phyloP scores from a whole-genome alignment of 2,329 filamentous ascomycete genomes.

The Akanthomyces muscarius region DNA sequence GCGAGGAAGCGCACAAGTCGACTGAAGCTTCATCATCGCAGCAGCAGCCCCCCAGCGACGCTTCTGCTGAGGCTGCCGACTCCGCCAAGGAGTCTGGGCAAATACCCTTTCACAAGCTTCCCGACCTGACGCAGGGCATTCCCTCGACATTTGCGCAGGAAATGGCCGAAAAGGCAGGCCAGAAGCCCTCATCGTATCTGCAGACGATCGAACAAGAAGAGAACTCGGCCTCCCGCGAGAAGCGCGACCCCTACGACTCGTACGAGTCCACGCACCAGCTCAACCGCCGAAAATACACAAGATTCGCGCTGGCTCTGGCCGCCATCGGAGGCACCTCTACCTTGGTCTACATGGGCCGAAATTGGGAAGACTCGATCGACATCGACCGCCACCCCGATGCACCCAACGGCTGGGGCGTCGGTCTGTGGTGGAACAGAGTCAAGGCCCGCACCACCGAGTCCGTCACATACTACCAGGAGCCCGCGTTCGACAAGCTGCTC shows the following conservation, averaged over 20 bases:
- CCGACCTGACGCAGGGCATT: slow-evolving; percentile 90
- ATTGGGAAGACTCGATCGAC: slow-evolving; percentile 83
- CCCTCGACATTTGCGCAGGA: slow-evolving; percentile 86
- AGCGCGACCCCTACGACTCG: slow-evolving; percentile 58
- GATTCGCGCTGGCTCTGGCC: slow-evolving; percentile 65
- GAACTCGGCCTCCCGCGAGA: slow-evolving; percentile 29
- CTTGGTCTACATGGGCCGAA: slow-evolving; percentile 73
- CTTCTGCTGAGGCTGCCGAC: slow-evolving; percentile 20
- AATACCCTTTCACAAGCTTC: slow-evolving; percentile 64
- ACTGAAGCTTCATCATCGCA: slow-evolving; percentile 10
- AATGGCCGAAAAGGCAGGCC: slow-evolving; percentile 42
- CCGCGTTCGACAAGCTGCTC: slow-evolving; percentile 88
- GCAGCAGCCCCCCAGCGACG: neutral
- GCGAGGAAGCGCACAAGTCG: neutral
- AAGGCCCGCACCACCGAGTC: slow-evolving; percentile 70
- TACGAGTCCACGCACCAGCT: slow-evolving; percentile 91
- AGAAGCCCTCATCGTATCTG: slow-evolving; percentile 28
- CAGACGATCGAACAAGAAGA: slow-evolving; percentile 35
- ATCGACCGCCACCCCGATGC: slow-evolving; percentile 63
- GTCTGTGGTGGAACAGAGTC: slow-evolving; percentile 75
- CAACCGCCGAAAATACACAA: slow-evolving; percentile 70
- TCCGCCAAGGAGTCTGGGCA: slow-evolving; percentile 33
- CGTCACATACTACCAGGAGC: slow-evolving; percentile 91
- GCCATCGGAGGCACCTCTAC: slow-evolving; percentile 53
- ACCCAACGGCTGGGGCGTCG: slow-evolving; percentile 73